Evolutionary conservation across 345 rosid species (phyloP), one percentile per base, ranked within the genome.

Genomic region (Kernera saxatilis): DNA sequence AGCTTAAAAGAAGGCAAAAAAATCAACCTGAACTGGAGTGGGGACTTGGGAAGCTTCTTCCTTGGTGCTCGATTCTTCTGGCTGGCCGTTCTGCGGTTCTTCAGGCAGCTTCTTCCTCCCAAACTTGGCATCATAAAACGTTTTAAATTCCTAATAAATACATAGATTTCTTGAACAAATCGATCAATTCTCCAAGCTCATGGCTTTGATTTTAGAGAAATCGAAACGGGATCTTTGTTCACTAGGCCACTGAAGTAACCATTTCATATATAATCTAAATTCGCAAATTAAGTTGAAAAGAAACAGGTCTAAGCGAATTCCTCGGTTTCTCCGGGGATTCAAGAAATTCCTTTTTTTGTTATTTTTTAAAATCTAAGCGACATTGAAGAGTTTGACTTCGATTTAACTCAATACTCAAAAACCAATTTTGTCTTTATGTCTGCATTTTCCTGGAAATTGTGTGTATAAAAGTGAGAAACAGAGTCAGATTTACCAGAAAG

Each of bases 121-220:
- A 85, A 93, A 93, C 97, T 93, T 86, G 70, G 78, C 84, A 82
- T 89, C 86, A 78, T 83, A 93, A 84, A 82, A 79, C 48, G 84
- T 56, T 82, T 86, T 85, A 85, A 87, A 88, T 74, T 93, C 94
- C 88, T 86, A 82, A 79, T 64, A 83, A 79, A 83, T 51, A 78
- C 77, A 80, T 32, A 49, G 23, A 53, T 50, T 21, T 21, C 61
- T 68, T 69, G 62, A 69, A 75, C 73, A 62, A 21, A 61, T 62
- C 73, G 54, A 74, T 67, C 53, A 74, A 64, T 74, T 35, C 61
- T 52, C 69, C 52, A 74, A 74, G 35, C 44, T 65, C 77, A 46
- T 50, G 23, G 45, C 59, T 65, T 66, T 73, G 61, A 73, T 11
- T 36, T 43, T 33, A 56, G 58, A 66, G 35, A 71, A 32, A 62